phyloP scores from a whole-genome alignment of 1,284 basidiomycete genomes.

The Cryptococcus amylolentus region DNA sequence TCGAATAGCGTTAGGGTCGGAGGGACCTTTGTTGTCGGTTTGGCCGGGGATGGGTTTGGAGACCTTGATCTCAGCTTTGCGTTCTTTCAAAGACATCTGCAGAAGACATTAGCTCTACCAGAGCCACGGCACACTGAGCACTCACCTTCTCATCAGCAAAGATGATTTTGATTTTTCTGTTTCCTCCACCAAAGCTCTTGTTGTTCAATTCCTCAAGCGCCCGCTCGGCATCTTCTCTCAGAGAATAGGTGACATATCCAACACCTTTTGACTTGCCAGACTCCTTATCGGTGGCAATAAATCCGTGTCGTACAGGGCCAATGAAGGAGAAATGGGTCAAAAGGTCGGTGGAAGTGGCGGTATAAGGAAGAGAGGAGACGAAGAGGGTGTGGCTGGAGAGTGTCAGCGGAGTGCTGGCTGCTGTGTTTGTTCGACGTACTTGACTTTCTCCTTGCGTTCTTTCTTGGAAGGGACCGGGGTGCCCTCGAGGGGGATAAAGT shows the following conservation, averaged over 20 bases:
- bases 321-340: slow-evolving; percentile 92
- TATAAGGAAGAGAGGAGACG: slow-evolving; percentile 66
- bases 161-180: slow-evolving; percentile 67
- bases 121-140: background rate
- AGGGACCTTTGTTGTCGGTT: slow-evolving; percentile 13
- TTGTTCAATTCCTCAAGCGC: slow-evolving; percentile 60
- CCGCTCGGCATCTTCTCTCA: slow-evolving; percentile 79
- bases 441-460: slow-evolving; percentile 32
- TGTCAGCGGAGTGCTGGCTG: background rate
- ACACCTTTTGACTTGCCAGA: slow-evolving; percentile 88
- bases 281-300: slow-evolving; percentile 71
- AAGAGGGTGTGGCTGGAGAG: slow-evolving; percentile 44
- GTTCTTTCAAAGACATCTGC: slow-evolving; percentile 13
- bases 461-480: slow-evolving; percentile 11
- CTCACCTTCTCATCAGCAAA: slow-evolving; percentile 76
- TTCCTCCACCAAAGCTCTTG: slow-evolving; percentile 57
- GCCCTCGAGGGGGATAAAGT: slow-evolving; percentile 34
- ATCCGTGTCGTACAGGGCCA: slow-evolving; percentile 88
- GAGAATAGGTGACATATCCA: slow-evolving; percentile 93
- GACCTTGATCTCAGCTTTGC: slow-evolving; percentile 8
- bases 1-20: slow-evolving; percentile 71
- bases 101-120: background rate
- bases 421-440: slow-evolving; percentile 21
- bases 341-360: slow-evolving; percentile 83
- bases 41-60: slow-evolving; percentile 8